Conservation (phyloP, 495 filamentous ascomycete species). For the Hypoxylon perforatum region DNA sequence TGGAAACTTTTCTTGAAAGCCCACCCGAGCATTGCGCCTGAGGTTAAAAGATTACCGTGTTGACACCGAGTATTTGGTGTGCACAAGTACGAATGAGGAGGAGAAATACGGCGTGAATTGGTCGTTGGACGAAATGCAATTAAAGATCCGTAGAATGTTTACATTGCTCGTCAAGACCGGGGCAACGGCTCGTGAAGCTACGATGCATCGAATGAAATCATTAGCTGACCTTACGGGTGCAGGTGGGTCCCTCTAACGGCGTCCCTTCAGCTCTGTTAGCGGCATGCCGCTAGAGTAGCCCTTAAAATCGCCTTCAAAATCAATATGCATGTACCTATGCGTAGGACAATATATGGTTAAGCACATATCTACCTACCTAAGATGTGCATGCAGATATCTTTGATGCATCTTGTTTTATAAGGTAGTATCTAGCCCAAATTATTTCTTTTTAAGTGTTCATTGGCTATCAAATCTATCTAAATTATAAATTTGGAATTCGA, state of each 20-base stretch:
- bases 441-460: too few species aligned
- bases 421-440: too few species aligned
- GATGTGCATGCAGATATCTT: too few species aligned
- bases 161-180: slow-evolving; percentile 16
- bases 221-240: neutral
- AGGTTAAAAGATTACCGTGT: slow-evolving; percentile 21
- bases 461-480: neutral
- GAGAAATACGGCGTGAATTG: slow-evolving; percentile 1
- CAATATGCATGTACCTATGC: too few species aligned
- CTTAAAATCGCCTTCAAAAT: too few species aligned
- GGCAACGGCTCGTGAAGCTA: too few species aligned
- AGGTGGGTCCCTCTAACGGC: neutral
- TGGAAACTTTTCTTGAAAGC: slow-evolving; percentile 57
- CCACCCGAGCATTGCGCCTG: slow-evolving; percentile 66
- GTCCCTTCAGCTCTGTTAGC: too few species aligned
- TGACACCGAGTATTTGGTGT: neutral
- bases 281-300: too few species aligned
- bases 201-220: slow-evolving; percentile 2
- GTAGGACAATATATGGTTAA: too few species aligned
- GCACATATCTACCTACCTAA: too few species aligned
- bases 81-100: slow-evolving; percentile 1
- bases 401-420: too few species aligned
- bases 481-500: too few species aligned
- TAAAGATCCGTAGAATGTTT: slow-evolving; percentile 18
- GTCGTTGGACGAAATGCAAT: slow-evolving; percentile 1